phyloP scores from a whole-genome alignment of 176 grass and related monocot genomes.

The Pontederia crassipes region DNA sequence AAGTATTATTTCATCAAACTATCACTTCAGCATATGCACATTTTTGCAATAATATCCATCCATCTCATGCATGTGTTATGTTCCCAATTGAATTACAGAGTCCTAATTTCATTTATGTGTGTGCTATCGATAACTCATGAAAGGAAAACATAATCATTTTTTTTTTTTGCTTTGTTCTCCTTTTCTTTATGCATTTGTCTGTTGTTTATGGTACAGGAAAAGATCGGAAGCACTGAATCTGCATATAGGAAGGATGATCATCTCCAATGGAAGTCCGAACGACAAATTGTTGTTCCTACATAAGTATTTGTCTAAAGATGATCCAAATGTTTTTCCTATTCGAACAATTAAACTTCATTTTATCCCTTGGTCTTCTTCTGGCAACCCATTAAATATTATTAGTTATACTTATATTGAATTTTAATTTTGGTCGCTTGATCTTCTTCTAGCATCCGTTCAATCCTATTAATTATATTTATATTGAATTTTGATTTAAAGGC shows the following conservation, averaged over 20 bases:
- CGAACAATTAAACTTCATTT: too few relatives aligned
- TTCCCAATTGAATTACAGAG: neutral
- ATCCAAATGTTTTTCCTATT: too few relatives aligned
- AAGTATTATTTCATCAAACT: slow-evolving; percentile 2
- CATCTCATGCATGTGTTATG: neutral
- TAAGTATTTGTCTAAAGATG: too few relatives aligned
- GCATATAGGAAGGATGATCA: slow-evolving; percentile 28
- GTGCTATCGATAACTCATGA: neutral
- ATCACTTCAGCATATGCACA: neutral
- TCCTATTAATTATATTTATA: too few relatives aligned
- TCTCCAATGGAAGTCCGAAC: slow-evolving; percentile 14
- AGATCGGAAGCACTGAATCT: slow-evolving; percentile 61
- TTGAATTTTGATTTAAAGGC: too few relatives aligned
- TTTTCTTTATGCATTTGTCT: neutral
- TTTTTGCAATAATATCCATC: neutral
- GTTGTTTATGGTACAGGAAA: slow-evolving; percentile 33
- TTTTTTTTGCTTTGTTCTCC: neutral
- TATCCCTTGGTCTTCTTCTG: too few relatives aligned
- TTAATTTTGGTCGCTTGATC: too few relatives aligned
- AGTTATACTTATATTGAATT: too few relatives aligned
- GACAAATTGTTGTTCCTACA: neutral
- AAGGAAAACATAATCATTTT: neutral
- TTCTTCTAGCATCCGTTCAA: too few relatives aligned
- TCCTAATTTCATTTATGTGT: neutral
- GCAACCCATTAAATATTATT: too few relatives aligned